Percentiles rank a stretch among this genome's conserved stretches.
phyloP scores from a whole-genome alignment of 768 basidiomycete species.

The Boletus coccyginus region DNA sequence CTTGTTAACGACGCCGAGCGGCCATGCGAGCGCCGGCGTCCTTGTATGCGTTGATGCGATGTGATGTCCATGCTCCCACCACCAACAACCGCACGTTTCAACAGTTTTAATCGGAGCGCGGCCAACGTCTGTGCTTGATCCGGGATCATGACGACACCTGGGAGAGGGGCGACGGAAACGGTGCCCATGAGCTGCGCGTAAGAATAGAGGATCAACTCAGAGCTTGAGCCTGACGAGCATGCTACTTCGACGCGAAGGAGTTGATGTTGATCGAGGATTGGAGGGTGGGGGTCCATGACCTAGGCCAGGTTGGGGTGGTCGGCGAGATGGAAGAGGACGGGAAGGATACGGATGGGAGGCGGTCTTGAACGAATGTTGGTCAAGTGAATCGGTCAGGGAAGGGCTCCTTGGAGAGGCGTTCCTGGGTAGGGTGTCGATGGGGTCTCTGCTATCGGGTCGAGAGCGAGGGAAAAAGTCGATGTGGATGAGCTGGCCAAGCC shows the following conservation, averaged over 20 bases:
- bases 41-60: constrained; percentile 30
- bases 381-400: constrained; percentile 28
- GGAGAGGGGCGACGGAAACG: constrained; percentile 52
- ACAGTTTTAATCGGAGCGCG: constrained; percentile 47
- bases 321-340: constrained; percentile 23
- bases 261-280: constrained; percentile 15
- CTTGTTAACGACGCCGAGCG: constrained; percentile 53
- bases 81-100: constrained; percentile 43
- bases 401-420: constrained; percentile 32
- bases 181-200: constrained; percentile 80
- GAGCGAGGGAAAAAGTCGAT: constrained; percentile 46
- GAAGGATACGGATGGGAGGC: constrained; percentile 37
- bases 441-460: constrained; percentile 49
- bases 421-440: constrained; percentile 37
- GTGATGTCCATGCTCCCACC: constrained; percentile 83
- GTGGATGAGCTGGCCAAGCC: constrained; percentile 38
- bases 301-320: constrained; percentile 42
- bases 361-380: constrained; percentile 21
- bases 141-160: constrained; percentile 37
- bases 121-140: constrained; percentile 47
- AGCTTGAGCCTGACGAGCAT: constrained; percentile 48
- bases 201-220: constrained; percentile 77
- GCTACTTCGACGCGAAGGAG: constrained; percentile 35
- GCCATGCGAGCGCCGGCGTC: constrained; percentile 37
- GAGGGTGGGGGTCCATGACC: constrained; percentile 41